Percentiles rank a stretch among this genome's conserved stretches.
Evolutionary conservation across 2,329 filamentous ascomycete genomes (phyloP).

Genomic region (Aspergillus glaucus): DNA sequence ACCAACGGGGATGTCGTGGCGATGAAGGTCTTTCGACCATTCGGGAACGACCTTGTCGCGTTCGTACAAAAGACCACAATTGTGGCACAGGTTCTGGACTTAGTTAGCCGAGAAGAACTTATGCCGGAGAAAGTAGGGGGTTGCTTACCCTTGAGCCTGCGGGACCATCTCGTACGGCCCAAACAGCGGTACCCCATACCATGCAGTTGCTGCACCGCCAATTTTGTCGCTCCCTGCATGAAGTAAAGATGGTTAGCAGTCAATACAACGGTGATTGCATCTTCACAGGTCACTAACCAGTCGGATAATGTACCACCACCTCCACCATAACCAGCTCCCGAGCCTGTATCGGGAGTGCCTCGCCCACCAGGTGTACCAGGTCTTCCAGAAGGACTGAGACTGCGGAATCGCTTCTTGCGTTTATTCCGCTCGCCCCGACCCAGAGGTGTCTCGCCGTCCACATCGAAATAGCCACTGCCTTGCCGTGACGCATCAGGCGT

Average conservation of each 20-base stretch:
- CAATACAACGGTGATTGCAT: constrained; percentile 1
- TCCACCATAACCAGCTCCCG: constrained; percentile 63
- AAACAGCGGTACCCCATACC: constrained; percentile 83
- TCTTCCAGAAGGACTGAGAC: constrained; percentile 71
- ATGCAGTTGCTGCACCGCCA: constrained; percentile 88
- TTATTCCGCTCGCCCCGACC: constrained; percentile 87
- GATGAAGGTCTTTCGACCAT: constrained; percentile 67
- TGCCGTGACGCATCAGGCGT: constrained; percentile 63
- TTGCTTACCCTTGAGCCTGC: constrained; percentile 68
- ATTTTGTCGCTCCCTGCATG: constrained; percentile 60
- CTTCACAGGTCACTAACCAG: constrained; percentile 27
- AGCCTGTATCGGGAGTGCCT: constrained; percentile 67
- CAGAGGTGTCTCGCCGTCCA: constrained; percentile 68
- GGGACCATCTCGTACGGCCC: constrained; percentile 91
- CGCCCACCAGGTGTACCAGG: constrained; percentile 62
- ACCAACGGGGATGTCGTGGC: constrained; percentile 35
- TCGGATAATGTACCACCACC: constrained; percentile 61
- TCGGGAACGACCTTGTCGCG: constrained; percentile 75
- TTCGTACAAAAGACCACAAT: constrained; percentile 85
- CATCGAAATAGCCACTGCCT: constrained; percentile 54
- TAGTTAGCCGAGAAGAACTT: constrained; percentile 9
- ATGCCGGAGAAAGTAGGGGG: too few relatives aligned
- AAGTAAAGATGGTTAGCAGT: neutral
- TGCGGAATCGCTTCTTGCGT: constrained; percentile 89
- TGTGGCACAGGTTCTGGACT: constrained; percentile 75